Evolutionary conservation across 2,329 filamentous ascomycete species (phyloP), one percentile per base, ranked within the genome.

Genomic region (Tricladium varicosporioides): DNA sequence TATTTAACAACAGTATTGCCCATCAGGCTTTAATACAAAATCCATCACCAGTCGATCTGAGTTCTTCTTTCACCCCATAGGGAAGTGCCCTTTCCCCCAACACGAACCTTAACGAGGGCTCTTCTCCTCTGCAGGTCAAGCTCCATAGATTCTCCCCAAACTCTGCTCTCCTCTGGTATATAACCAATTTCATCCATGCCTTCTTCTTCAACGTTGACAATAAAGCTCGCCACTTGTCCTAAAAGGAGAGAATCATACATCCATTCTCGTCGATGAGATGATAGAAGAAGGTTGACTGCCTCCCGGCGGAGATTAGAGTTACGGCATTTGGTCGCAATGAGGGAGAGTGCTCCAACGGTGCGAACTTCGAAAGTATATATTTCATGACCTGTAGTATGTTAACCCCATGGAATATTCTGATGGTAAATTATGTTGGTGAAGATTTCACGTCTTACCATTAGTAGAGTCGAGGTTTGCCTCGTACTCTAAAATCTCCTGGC

Each of bases 291-390:
- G 61, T 81, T 77, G 48, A 88, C 85, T 11, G 86, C 85, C 64
- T 82, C 79, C 9, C 81, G 76, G 8, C 86, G 79, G 40, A 81
- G 76, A 1, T 72, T 60, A 0, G 78, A 76, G 54, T 86, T 78
- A 2, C 84, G 79, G 63, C 85, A 88, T 65, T 86, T 86, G 7
- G 82, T 86, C 5, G 83, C 84, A 13, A 86, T 80, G 2, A 86
- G 78, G 59, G 82, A 88, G 1, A 88, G 75, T 0, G 83, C 81
- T 2, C 83, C 80, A 2, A 88, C 78, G 53, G 87, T 83, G 31
- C 84, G 63, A 32, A 50, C 33, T 43, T 67, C 65, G 27, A 60
- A 58, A 13, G 49, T 53, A 49, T 62, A 65, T 1, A 52, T 51
- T 55, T 63, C 58, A 42, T 54, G 43, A 14, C 51, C 63, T 61